Base-by-base conservation (phyloP, 148 eudicot species). In the Fallopia convolvulus region DNA sequence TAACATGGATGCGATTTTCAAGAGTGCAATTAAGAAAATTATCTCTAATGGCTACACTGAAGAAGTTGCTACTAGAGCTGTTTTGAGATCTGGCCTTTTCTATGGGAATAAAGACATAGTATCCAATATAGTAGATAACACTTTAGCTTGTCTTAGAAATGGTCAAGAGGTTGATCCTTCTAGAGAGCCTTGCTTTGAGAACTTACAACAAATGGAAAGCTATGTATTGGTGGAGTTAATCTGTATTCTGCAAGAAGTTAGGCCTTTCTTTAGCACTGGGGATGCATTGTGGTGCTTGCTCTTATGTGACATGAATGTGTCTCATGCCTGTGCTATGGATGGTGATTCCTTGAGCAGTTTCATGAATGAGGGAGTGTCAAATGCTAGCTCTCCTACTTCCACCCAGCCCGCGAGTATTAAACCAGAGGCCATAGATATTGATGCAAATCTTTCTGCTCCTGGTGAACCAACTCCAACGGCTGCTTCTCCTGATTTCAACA, bases 281-380 rank as follows among this genome's bases (percentile, higher is more conserved):
- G 97, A 94, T 77, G 96, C 99, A 58, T 87, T 94, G 99, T 94
- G 99, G 99, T 92, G 89, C 75, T 85, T 94, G 84, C 84, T 94
- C 72, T 84, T 94, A 71, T 89, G 91, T 81, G 99, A 94, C 82
- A 89, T 94, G 99, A 90, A 88, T 79, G 89, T 94, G 36, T 90
- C 99, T 12, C 97, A 89, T 81, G 99, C 96, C 26, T 92, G 97
- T 86, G 91, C 93, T 46, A 82, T 87, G 89, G 92, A 94, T 46
- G 75, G 83, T 77, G 93, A 94, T 77, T 79, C 86, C 13, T 81
- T 83, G 79, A 79, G 79, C 75, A 80, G 80, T 81, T 81, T 81
- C 48, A 11, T 76, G 68, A 79, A 84, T 70, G 85, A 83, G 6
- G 84, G 76, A 33, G 9, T 75, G 79, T 74, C 85, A 72, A 83